phyloP scores from a whole-genome alignment of 208 protist species.

The Leishmania turanica region DNA sequence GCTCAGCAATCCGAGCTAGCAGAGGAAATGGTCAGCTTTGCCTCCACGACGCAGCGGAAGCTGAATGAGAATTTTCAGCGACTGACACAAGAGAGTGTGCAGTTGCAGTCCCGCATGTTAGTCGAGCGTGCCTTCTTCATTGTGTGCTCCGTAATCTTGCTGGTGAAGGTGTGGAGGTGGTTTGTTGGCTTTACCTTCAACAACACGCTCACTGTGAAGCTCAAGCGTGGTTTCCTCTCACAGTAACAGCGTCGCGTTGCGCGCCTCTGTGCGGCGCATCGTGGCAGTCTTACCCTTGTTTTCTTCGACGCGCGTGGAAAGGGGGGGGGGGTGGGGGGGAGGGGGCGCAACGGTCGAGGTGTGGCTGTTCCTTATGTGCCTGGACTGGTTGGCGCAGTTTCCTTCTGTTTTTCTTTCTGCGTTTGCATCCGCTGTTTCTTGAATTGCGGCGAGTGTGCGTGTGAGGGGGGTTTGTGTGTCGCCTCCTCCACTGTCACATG shows the following conservation, averaged over 20 bases:
- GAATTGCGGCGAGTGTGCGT: not conserved
- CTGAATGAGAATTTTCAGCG: constrained; percentile 90
- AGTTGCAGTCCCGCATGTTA: constrained; percentile 79
- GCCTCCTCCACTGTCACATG: not conserved
- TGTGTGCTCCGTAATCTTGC: constrained; percentile 53
- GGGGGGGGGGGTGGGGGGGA: too few relatives aligned
- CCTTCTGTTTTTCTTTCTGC: not conserved
- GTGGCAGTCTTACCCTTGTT: not conserved
- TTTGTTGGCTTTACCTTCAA: constrained; percentile 68
- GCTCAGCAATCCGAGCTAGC: constrained; percentile 90
- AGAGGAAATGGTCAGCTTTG: constrained; percentile 90
- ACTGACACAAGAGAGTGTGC: constrained; percentile 80
- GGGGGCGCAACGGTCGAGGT: not conserved
- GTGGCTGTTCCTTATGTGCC: not conserved
- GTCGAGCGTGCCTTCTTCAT: constrained; percentile 67
- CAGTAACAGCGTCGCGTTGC: constrained; percentile 5
- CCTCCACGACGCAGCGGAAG: constrained; percentile 79
- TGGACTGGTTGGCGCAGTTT: not conserved
- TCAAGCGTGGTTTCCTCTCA: constrained; percentile 66
- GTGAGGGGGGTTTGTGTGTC: not conserved
- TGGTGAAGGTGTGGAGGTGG: constrained; percentile 86
- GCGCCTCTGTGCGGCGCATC: not conserved
- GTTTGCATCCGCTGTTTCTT: not conserved
- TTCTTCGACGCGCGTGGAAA: not conserved
- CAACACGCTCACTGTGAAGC: constrained; percentile 71